A percentile compares a stretch with the other conserved stretches of the same genome.
phyloP scores from a whole-genome alignment of 1,284 basidiomycete species.

The Trichosporon coremiiforme region DNA sequence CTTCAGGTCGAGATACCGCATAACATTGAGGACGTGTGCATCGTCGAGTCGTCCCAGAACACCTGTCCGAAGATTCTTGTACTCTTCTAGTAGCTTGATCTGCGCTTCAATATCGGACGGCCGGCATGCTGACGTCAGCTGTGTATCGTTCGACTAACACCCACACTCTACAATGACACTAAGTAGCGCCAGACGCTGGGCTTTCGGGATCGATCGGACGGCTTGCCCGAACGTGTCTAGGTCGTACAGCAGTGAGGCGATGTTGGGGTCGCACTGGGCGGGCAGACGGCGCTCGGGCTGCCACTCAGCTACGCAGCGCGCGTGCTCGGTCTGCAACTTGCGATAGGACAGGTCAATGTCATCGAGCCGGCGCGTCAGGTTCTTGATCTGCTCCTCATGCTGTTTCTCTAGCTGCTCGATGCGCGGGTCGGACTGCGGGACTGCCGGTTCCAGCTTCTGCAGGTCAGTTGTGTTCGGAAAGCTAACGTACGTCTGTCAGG shows the following conservation, averaged over 20 bases:
- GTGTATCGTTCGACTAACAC: conserved; percentile 10
- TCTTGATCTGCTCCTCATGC: neutral
- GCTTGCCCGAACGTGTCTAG: conserved; percentile 24
- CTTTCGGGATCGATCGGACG: conserved; percentile 33
- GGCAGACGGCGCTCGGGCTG: conserved; percentile 18
- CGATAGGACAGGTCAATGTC: conserved; percentile 34
- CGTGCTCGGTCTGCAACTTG: conserved; percentile 36
- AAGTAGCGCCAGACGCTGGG: conserved; percentile 39
- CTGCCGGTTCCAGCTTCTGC: neutral
- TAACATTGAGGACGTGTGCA: conserved; percentile 66
- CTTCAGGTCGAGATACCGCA: conserved; percentile 66
- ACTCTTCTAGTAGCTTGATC: conserved; percentile 78
- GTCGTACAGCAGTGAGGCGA: conserved; percentile 22
- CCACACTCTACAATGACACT: conserved; percentile 39
- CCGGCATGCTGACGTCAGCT: conserved; percentile 39
- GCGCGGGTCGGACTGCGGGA: neutral
- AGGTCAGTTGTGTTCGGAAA: neutral
- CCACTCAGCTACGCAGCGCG: conserved; percentile 26
- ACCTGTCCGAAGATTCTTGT: conserved; percentile 76
- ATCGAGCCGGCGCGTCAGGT: conserved; percentile 15
- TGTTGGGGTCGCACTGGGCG: conserved; percentile 12
- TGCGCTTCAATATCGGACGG: conserved; percentile 60
- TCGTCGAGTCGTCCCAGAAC: conserved; percentile 73
- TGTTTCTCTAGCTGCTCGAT: conserved; percentile 1
- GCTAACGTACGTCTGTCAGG: neutral